Evolutionary conservation across 1,284 basidiomycete species (phyloP).

Genomic region (Cryptococcus neoformans): DNA sequence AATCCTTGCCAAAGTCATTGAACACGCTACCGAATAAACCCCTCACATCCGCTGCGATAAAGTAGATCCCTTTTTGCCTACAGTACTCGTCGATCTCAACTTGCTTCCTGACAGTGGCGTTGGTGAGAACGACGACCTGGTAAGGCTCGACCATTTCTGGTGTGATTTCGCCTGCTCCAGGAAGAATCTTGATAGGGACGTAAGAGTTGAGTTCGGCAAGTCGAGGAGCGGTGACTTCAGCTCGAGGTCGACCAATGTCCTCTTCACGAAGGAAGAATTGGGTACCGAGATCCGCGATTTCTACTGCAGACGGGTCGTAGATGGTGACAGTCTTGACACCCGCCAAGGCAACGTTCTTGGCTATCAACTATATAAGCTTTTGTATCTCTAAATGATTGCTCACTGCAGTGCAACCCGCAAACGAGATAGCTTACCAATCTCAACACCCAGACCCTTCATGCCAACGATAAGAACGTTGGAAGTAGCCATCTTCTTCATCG

Average conservation of each 20-base stretch:
- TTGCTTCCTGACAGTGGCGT: constrained; percentile 73
- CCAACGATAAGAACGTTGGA: constrained; percentile 96
- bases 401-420: neutral
- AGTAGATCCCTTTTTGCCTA: constrained; percentile 81
- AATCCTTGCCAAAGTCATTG: constrained; percentile 94
- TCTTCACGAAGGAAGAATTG: constrained; percentile 92
- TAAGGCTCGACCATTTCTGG: constrained; percentile 79
- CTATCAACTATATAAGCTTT: constrained; percentile 51
- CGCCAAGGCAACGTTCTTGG: constrained; percentile 93
- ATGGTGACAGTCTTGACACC: constrained; percentile 98
- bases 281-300: constrained; percentile 84
- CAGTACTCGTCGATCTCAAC: constrained; percentile 95
- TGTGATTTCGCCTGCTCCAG: constrained; percentile 67
- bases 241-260: constrained; percentile 86
- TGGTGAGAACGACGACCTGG: constrained; percentile 88
- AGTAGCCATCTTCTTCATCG: constrained; percentile 98
- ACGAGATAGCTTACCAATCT: constrained; percentile 67
- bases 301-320: constrained; percentile 87
- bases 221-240: constrained; percentile 80
- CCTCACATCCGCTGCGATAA: constrained; percentile 87
- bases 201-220: constrained; percentile 95
- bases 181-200: constrained; percentile 84
- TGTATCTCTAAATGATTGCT: neutral
- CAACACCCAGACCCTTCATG: constrained; percentile 88
- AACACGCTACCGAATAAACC: constrained; percentile 96